These are phyloP conservation scores for Fusarium graminum DNA, from an alignment of 2,329 filamentous ascomycete genomes.

Conservation along the genomic window DNA sequence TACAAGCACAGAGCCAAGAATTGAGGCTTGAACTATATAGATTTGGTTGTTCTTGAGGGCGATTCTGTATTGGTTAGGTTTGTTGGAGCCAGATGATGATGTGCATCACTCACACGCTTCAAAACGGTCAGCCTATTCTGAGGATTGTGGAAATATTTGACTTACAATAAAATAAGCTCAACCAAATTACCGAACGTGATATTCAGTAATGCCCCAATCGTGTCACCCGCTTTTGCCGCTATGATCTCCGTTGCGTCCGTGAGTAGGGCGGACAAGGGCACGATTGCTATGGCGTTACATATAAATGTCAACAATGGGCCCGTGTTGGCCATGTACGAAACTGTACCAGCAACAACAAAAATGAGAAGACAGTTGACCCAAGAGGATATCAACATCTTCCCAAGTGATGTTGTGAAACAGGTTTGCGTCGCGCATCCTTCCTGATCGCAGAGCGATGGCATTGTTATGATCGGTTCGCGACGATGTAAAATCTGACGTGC, in stretches of 20 bases:
- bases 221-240: slow-evolving; percentile 67
- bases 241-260: slow-evolving; percentile 71
- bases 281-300: slow-evolving; percentile 71
- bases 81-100: too few species aligned
- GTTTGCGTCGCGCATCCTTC: background rate
- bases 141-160: background rate
- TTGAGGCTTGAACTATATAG: slow-evolving; percentile 80
- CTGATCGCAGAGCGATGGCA: background rate
- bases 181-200: slow-evolving; percentile 73
- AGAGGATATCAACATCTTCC: background rate
- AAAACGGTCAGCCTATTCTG: slow-evolving; percentile 46
- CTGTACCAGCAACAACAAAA: slow-evolving; percentile 4
- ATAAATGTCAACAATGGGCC: slow-evolving; percentile 62
- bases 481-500: background rate
- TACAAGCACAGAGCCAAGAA: slow-evolving; percentile 80
- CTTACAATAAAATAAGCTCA: slow-evolving; percentile 70
- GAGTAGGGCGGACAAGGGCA: slow-evolving; percentile 68
- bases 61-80: slow-evolving; percentile 57
- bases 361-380: background rate
- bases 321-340: background rate
- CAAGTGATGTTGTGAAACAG: background rate
- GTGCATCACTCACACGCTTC: slow-evolving; percentile 53
- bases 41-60: slow-evolving; percentile 70
- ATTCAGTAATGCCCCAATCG: slow-evolving; percentile 70
- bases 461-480: background rate